Evolutionary conservation across 345 rosid genomes (phyloP).

Genomic region (Garcia nutans): DNA sequence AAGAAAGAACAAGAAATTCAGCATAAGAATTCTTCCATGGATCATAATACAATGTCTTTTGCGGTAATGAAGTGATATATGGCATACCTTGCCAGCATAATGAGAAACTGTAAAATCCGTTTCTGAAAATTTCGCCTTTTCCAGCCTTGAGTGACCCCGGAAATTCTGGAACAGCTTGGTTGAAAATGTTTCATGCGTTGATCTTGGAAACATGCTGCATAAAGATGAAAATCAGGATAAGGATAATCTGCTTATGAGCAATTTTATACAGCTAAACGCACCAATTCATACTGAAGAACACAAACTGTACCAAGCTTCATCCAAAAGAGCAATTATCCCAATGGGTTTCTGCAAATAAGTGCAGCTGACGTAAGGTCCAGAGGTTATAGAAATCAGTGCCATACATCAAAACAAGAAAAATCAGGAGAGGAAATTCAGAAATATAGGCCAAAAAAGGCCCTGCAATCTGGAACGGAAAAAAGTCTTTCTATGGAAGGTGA

Average conservation of each 20-base stretch:
- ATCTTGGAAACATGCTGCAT: constrained; percentile 96
- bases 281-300: constrained; percentile 34
- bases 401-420: constrained; percentile 21
- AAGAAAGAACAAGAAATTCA: not conserved
- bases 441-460: not conserved
- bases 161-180: constrained; percentile 83
- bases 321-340: constrained; percentile 91
- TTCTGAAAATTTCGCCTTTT: constrained; percentile 87
- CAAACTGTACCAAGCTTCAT: constrained; percentile 92
- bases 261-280: constrained; percentile 26
- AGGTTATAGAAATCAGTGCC: constrained; percentile 11
- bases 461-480: not conserved
- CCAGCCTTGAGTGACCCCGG: constrained; percentile 65
- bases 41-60: constrained; percentile 7
- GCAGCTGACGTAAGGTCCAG: constrained; percentile 17
- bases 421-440: not conserved
- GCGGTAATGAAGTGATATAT: constrained; percentile 15
- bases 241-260: constrained; percentile 37
- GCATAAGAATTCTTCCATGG: constrained; percentile 7
- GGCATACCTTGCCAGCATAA: constrained; percentile 98
- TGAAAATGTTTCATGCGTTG: constrained; percentile 85
- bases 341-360: constrained; percentile 85
- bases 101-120: constrained; percentile 87
- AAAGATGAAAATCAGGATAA: constrained; percentile 49
- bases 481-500: too few relatives aligned